These are phyloP conservation scores for Neurospora tetraspora DNA, from an alignment of 495 filamentous ascomycete genomes.

Conservation along the genomic window DNA sequence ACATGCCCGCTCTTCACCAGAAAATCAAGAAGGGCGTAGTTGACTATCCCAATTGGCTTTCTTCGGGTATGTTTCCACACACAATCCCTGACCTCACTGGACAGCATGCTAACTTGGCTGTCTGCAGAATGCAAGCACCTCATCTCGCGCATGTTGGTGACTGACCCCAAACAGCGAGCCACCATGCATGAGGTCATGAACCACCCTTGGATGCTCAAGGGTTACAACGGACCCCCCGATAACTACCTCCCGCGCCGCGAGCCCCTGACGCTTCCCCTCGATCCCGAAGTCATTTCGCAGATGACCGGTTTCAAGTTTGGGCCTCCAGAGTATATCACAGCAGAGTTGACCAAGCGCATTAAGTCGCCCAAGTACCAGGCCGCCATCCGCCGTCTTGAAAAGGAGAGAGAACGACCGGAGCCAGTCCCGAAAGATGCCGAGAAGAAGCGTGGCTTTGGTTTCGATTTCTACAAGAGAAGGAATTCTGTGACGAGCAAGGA, in stretches of 20 bases:
- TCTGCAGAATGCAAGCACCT: conserved; percentile 79
- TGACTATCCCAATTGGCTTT: conserved; percentile 90
- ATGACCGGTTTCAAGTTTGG: conserved; percentile 99
- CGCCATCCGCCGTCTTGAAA: conserved; percentile 52
- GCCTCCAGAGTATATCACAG: conserved; percentile 65
- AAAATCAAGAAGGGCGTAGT: conserved; percentile 98
- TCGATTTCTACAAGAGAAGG: conserved; percentile 94
- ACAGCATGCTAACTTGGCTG: conserved; percentile 18
- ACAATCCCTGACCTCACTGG: background rate
- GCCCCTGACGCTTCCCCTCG: conserved; percentile 74
- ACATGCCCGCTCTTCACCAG: conserved; percentile 95
- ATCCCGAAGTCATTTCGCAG: conserved; percentile 70
- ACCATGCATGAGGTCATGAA: conserved; percentile 86
- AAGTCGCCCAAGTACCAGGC: conserved; percentile 87
- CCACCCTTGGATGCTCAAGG: conserved; percentile 97
- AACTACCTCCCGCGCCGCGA: conserved; percentile 81
- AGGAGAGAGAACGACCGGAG: conserved; percentile 53
- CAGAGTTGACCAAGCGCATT: conserved; percentile 72
- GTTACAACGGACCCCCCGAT: conserved; percentile 74
- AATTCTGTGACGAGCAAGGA: conserved; percentile 83
- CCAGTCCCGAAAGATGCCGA: conserved; percentile 54
- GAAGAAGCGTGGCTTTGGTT: conserved; percentile 77
- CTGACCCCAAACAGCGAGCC: conserved; percentile 80
- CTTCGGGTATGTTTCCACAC: conserved; percentile 53
- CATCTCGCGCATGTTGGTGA: conserved; percentile 93